Conservation (phyloP, 2,329 filamentous ascomycete species). For the Nothomitra cinnamomea region DNA sequence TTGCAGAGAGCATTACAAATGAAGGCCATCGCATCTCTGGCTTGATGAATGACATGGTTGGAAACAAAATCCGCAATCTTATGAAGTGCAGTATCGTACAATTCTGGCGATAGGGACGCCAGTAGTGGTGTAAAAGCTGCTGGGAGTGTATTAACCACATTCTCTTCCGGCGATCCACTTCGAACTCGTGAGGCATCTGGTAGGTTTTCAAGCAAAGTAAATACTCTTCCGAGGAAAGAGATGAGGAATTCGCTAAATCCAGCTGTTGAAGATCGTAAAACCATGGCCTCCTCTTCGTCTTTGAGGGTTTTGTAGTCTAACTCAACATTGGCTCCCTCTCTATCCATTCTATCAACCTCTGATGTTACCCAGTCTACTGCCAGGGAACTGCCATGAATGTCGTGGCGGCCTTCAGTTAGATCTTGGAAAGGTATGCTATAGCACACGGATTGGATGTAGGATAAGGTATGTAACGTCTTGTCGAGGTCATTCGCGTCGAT, state of each 20-base stretch:
- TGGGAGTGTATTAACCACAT: constrained; percentile 87
- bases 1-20: constrained; percentile 95
- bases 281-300: constrained; percentile 72
- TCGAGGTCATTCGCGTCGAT: constrained; percentile 96
- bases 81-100: constrained; percentile 81
- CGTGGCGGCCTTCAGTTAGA: constrained; percentile 49
- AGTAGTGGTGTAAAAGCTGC: constrained; percentile 83
- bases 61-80: constrained; percentile 87
- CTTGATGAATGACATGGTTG: constrained; percentile 91
- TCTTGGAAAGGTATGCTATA: constrained; percentile 92
- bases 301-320: constrained; percentile 69
- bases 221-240: constrained; percentile 82
- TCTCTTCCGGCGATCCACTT: constrained; percentile 86
- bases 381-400: constrained; percentile 54
- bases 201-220: constrained; percentile 86
- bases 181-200: constrained; percentile 79
- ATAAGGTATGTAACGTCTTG: constrained; percentile 86
- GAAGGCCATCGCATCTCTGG: constrained; percentile 94
- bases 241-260: constrained; percentile 86
- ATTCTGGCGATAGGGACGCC: constrained; percentile 75
- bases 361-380: constrained; percentile 88
- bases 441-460: constrained; percentile 88
- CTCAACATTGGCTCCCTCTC: constrained; percentile 66
- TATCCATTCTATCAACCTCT: constrained; percentile 87
- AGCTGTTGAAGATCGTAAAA: constrained; percentile 83